Percentiles rank a stretch among this genome's conserved stretches.
Conservation (phyloP, 164 flowering plant genomes). For the Protea cynaroides region DNA sequence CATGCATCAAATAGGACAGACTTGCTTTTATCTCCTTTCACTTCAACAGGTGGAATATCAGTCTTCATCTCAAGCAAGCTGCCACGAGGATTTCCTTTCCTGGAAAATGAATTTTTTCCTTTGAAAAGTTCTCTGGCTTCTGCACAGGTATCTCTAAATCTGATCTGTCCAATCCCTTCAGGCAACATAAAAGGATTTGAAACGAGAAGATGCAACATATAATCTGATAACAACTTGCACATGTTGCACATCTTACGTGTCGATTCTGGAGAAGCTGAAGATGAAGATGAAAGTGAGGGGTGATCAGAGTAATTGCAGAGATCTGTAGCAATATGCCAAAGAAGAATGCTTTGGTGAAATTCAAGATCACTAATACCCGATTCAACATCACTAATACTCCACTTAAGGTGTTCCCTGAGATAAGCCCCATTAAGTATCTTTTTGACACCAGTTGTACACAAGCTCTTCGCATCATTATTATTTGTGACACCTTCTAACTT, state of each 20-base stretch:
- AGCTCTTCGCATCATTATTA: neutral
- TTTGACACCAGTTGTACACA: neutral
- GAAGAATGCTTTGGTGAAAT: slow-evolving; percentile 3
- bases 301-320: slow-evolving; percentile 11
- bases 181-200: slow-evolving; percentile 26
- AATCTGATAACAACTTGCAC: slow-evolving; percentile 21
- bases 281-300: too few relatives aligned
- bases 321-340: slow-evolving; percentile 39
- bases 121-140: slow-evolving; percentile 17
- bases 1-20: neutral
- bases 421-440: neutral
- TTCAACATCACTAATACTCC: too few relatives aligned
- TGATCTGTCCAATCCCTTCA: slow-evolving; percentile 23
- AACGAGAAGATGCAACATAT: slow-evolving; percentile 30
- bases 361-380: too few relatives aligned
- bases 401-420: neutral
- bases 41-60: neutral
- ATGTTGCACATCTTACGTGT: too few relatives aligned
- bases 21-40: neutral
- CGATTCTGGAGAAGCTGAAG: too few relatives aligned
- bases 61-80: neutral
- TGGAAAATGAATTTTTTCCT: neutral
- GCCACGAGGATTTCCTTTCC: neutral
- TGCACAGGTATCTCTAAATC: slow-evolving; percentile 21
- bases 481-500: neutral